These are phyloP conservation scores for Bruguiera sexangula DNA, from an alignment of 345 rosid species.

Conservation along the genomic window DNA sequence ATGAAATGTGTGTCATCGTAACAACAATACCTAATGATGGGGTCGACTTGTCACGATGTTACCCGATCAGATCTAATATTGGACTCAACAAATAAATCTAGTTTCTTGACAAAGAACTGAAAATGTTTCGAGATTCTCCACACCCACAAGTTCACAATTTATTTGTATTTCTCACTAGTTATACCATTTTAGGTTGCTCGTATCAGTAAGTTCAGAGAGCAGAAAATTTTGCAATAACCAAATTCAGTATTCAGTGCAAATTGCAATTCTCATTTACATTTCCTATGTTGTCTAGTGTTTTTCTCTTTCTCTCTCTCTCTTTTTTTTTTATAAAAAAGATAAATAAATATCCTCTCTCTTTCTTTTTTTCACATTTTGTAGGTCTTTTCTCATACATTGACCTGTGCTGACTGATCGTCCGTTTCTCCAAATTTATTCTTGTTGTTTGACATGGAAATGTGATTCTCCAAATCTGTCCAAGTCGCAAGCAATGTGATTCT, in stretches of 20 bases:
- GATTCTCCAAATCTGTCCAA: constrained; percentile 9
- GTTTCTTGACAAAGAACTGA: too few relatives aligned
- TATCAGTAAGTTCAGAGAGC: not conserved
- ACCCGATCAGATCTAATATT: too few relatives aligned
- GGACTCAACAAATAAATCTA: too few relatives aligned
- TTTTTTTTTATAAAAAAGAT: too few relatives aligned
- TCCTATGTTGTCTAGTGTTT: not conserved
- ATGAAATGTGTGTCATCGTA: not conserved
- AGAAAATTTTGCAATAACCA: not conserved
- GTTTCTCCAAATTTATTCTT: not conserved
- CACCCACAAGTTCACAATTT: too few relatives aligned
- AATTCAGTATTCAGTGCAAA: not conserved
- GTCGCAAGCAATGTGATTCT: constrained; percentile 10
- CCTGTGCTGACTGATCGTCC: not conserved
- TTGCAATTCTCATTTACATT: too few relatives aligned
- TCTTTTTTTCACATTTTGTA: not conserved
- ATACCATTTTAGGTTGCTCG: not conserved
- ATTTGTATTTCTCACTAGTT: too few relatives aligned
- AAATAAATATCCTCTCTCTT: not conserved
- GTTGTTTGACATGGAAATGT: not conserved
- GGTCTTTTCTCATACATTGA: not conserved
- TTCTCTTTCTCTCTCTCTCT: too few relatives aligned
- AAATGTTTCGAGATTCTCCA: too few relatives aligned
- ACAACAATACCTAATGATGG: too few relatives aligned
- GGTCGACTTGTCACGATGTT: too few relatives aligned